These are phyloP conservation scores for Aspergillus cejpii DNA, from an alignment of 2,329 filamentous ascomycete genomes.

Conservation along the genomic window DNA sequence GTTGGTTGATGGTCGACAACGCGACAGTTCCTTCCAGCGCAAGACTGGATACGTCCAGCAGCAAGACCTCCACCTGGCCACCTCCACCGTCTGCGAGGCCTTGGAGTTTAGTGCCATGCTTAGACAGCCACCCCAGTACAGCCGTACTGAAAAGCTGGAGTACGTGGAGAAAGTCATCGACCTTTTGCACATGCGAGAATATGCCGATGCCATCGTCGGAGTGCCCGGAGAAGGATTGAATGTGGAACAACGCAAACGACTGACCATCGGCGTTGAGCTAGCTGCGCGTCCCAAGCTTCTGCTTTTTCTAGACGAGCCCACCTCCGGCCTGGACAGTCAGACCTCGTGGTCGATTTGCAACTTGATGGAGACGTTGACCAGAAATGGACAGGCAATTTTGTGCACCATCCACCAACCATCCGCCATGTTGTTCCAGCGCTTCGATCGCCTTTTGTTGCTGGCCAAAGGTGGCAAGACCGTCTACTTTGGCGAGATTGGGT, in stretches of 20 bases:
- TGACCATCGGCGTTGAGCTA: slow-evolving; percentile 90
- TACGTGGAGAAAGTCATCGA: slow-evolving; percentile 85
- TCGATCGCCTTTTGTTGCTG: slow-evolving; percentile 56
- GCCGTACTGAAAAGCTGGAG: slow-evolving; percentile 65
- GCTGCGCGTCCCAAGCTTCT: slow-evolving; percentile 79
- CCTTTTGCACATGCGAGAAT: slow-evolving; percentile 77
- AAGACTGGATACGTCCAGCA: slow-evolving; percentile 44
- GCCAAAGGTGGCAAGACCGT: slow-evolving; percentile 57
- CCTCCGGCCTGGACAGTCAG: slow-evolving; percentile 81
- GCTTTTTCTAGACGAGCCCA: slow-evolving; percentile 86
- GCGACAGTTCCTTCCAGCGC: slow-evolving; percentile 45
- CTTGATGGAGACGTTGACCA: slow-evolving; percentile 76
- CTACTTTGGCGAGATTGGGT: slow-evolving; percentile 59
- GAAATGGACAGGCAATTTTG: slow-evolving; percentile 77
- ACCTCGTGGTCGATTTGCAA: slow-evolving; percentile 84
- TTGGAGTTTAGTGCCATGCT: slow-evolving; percentile 75
- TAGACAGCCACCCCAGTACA: slow-evolving; percentile 65
- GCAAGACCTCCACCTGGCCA: slow-evolving; percentile 75
- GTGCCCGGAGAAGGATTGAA: slow-evolving; percentile 68
- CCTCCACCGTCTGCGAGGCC: slow-evolving; percentile 75
- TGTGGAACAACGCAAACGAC: slow-evolving; percentile 59
- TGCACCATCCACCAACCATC: slow-evolving; percentile 93
- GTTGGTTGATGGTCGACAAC: slow-evolving; percentile 63
- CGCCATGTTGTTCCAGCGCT: slow-evolving; percentile 82
- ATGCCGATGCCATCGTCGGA: slow-evolving; percentile 80